Conservation (phyloP, 176 grass and related monocot species). For the Areca catechu region DNA sequence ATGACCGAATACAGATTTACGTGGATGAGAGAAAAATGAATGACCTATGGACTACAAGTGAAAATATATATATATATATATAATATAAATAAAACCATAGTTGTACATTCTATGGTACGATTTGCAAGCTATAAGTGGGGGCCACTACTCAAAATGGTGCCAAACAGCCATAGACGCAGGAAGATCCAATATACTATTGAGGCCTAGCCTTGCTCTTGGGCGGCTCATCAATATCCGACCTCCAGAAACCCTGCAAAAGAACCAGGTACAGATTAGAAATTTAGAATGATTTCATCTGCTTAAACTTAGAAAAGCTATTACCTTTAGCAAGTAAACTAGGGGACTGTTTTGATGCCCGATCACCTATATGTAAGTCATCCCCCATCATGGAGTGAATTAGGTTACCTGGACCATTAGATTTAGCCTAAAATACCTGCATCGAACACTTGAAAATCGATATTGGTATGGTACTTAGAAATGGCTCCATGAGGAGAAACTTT, state of each 20-base stretch:
- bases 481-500: too few species aligned
- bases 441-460: too few species aligned
- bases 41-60: constrained; percentile 24
- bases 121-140: constrained; percentile 30
- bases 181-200: constrained; percentile 61
- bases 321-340: too few species aligned
- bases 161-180: constrained; percentile 79
- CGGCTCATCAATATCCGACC: constrained; percentile 62
- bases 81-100: constrained; percentile 8
- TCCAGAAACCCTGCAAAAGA: constrained; percentile 77
- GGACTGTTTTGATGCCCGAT: too few species aligned
- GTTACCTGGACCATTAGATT: too few species aligned
- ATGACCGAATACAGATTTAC: too few species aligned
- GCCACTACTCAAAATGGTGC: constrained; percentile 40
- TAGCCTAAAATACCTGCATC: too few species aligned
- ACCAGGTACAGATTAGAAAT: constrained; percentile 10
- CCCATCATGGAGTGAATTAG: too few species aligned
- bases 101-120: constrained; percentile 48
- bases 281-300: background rate
- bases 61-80: constrained; percentile 5
- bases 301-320: too few species aligned
- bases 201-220: constrained; percentile 73
- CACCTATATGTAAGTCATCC: too few species aligned
- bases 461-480: too few species aligned
- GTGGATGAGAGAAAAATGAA: constrained; percentile 6